These are phyloP conservation scores for Chlamydomonas sphaeroides DNA, from an alignment of 139 green algal genomes.

Conservation along the genomic window DNA sequence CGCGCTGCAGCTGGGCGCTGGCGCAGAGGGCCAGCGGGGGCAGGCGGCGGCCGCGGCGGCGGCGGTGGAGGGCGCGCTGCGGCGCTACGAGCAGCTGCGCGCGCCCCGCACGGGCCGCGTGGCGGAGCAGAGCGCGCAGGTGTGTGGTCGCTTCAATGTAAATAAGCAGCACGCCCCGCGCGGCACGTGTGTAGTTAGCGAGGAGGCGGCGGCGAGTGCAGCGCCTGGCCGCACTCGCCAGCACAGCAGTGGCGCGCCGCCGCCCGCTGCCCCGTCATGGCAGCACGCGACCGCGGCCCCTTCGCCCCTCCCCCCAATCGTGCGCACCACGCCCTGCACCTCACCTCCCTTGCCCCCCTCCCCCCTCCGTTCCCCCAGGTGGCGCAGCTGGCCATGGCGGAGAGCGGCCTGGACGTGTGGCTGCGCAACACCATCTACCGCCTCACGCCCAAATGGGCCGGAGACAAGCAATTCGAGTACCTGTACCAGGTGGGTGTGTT, in stretches of 20 bases:
- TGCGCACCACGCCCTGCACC: too few relatives aligned
- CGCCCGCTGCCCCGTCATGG: too few relatives aligned
- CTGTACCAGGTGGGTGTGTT: constrained; percentile 13
- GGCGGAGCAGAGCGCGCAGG: constrained; percentile 8
- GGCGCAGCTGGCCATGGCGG: constrained; percentile 7
- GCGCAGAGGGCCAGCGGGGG: constrained; percentile 47
- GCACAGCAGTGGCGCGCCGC: too few relatives aligned
- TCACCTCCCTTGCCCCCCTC: too few relatives aligned
- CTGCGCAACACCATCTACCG: constrained; percentile 31
- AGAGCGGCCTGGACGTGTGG: background rate
- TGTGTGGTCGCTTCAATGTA: too few relatives aligned
- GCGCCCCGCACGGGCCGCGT: constrained; percentile 14
- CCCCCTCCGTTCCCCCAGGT: too few relatives aligned
- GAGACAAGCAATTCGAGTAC: constrained; percentile 42
- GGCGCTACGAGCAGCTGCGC: constrained; percentile 15
- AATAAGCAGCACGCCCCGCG: too few relatives aligned
- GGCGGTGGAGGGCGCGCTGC: constrained; percentile 7
- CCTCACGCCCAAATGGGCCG: constrained; percentile 18
- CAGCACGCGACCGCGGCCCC: too few relatives aligned
- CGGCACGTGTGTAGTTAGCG: too few relatives aligned
- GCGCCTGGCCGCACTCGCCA: too few relatives aligned
- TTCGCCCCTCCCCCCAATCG: too few relatives aligned
- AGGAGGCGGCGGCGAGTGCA: too few relatives aligned
- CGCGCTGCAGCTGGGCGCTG: constrained; percentile 49
- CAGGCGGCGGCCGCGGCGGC: background rate